These are phyloP conservation scores for Arthrobotrys sinensis DNA, from an alignment of 2,329 filamentous ascomycete species.

Conservation along the genomic window DNA sequence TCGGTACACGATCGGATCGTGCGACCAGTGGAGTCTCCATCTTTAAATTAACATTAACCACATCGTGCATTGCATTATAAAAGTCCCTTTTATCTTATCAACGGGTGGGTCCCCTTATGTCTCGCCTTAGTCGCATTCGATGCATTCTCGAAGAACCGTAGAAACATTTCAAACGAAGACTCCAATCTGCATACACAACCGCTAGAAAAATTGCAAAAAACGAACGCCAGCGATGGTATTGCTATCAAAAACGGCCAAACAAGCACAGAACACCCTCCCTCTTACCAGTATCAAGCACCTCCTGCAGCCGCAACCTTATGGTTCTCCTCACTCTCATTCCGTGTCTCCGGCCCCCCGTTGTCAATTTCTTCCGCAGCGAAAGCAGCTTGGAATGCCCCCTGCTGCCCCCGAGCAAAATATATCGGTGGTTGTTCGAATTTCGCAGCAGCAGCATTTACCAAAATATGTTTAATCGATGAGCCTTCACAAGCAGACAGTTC, in stretches of 20 bases:
- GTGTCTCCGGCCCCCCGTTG: not conserved
- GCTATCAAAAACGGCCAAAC: not conserved
- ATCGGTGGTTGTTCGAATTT: conserved; percentile 70
- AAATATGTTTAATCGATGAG: conserved; percentile 72
- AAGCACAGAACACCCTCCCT: not conserved
- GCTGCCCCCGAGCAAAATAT: conserved; percentile 72
- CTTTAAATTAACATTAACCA: not conserved
- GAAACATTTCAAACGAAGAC: not conserved
- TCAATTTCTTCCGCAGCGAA: conserved; percentile 71
- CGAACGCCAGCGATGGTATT: not conserved
- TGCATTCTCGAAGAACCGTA: not conserved
- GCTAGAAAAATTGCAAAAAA: not conserved
- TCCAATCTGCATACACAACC: not conserved
- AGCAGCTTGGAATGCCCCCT: conserved; percentile 71
- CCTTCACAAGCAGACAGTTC: conserved; percentile 65
- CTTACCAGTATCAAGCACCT: not conserved
- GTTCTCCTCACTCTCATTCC: conserved; percentile 66
- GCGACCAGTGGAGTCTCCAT: not conserved
- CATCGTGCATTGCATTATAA: too few species aligned
- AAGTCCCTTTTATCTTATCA: too few species aligned
- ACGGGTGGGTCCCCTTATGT: too few species aligned
- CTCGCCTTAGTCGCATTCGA: not conserved
- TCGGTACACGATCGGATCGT: conserved; percentile 17
- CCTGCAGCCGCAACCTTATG: conserved; percentile 12
- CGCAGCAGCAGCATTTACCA: conserved; percentile 71